Conservation (phyloP, 768 basidiomycete species). For the Macrolepiota albuminosa region DNA sequence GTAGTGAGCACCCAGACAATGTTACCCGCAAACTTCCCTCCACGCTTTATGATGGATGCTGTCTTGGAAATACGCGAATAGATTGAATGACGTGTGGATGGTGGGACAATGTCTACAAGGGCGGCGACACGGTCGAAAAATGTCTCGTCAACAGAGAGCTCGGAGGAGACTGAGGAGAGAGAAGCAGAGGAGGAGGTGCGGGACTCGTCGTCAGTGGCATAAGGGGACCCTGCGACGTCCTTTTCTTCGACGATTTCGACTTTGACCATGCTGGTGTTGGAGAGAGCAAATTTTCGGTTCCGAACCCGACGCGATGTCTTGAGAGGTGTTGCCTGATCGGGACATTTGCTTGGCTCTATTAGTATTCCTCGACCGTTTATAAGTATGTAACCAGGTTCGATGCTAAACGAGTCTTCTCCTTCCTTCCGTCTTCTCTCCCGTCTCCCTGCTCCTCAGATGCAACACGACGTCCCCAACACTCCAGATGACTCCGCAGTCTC, state of each 20-base stretch:
- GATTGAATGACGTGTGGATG: conserved; percentile 78
- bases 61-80: conserved; percentile 55
- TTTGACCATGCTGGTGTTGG: conserved; percentile 71
- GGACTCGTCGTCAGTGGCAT: conserved; percentile 70
- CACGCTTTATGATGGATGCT: conserved; percentile 58
- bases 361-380: conserved; percentile 26
- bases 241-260: conserved; percentile 86
- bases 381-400: conserved; percentile 27
- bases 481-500: conserved; percentile 17
- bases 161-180: conserved; percentile 77
- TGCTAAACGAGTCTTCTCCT: conserved; percentile 19
- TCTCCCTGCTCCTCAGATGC: conserved; percentile 24
- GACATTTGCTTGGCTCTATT: conserved; percentile 24
- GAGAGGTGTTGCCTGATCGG: conserved; percentile 15
- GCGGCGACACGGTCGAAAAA: conserved; percentile 84
- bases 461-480: conserved; percentile 26
- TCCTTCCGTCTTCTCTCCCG: conserved; percentile 14
- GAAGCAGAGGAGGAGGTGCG: conserved; percentile 67
- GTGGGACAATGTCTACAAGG: conserved; percentile 94
- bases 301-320: conserved; percentile 16
- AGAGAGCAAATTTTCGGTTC: conserved; percentile 21
- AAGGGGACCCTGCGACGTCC: conserved; percentile 66
- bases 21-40: conserved; percentile 75
- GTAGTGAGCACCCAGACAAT: conserved; percentile 95
- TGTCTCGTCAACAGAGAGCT: conserved; percentile 71